Percentiles rank a stretch among this genome's conserved stretches.
Conservation (phyloP, 2,329 filamentous ascomycete genomes). For the Arachnomyces sp. region DNA sequence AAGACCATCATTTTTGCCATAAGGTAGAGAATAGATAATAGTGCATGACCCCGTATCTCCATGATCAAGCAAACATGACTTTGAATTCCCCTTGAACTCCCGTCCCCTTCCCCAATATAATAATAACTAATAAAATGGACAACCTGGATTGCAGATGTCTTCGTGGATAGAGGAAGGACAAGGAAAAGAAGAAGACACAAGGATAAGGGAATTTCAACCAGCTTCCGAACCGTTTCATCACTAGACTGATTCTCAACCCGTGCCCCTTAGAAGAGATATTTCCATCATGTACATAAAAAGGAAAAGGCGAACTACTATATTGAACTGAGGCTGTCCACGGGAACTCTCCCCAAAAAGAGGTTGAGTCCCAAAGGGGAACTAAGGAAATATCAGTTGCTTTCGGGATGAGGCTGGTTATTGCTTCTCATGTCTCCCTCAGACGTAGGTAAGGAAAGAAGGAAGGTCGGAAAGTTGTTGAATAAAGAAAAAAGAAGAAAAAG, state of each 20-base stretch:
- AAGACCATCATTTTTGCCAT: too few species aligned
- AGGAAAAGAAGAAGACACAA: neutral
- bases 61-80: too few species aligned
- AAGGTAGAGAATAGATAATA: too few species aligned
- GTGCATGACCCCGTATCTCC: too few species aligned
- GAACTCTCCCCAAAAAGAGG: too few species aligned
- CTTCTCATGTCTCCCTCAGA: too few species aligned
- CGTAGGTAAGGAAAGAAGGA: neutral
- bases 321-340: neutral
- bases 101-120: too few species aligned
- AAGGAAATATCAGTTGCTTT: too few species aligned
- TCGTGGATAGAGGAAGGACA: slow-evolving; percentile 1
- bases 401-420: too few species aligned
- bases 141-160: too few species aligned
- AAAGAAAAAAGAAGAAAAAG: neutral
- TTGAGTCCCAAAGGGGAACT: too few species aligned
- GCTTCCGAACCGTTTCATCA: neutral
- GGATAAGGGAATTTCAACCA: slow-evolving; percentile 1
- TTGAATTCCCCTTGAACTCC: too few species aligned
- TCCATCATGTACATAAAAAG: slow-evolving; percentile 4
- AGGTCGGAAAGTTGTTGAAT: neutral
- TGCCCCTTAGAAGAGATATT: neutral
- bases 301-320: slow-evolving; percentile 2
- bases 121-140: slow-evolving; percentile 14
- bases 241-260: neutral